phyloP scores from a whole-genome alignment of 192 early-diverging fungal genomes.

The Dissophora ornata region DNA sequence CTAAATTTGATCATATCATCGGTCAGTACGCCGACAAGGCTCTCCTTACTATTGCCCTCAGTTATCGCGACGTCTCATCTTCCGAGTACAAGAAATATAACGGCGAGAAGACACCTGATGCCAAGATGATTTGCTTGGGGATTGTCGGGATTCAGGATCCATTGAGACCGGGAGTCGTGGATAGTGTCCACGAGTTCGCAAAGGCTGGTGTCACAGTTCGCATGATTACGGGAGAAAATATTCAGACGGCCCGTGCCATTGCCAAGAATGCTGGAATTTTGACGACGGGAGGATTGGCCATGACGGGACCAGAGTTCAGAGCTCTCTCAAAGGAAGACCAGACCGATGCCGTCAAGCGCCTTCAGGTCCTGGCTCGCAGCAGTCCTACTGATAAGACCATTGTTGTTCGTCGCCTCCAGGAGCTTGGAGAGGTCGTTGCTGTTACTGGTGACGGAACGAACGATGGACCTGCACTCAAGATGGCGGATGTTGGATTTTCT shows the following conservation, averaged over 20 bases:
- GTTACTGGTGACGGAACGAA: slow-evolving; percentile 88
- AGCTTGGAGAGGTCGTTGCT: slow-evolving; percentile 73
- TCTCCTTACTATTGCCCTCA: slow-evolving; percentile 81
- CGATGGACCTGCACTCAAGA: slow-evolving; percentile 87
- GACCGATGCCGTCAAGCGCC: slow-evolving; percentile 68
- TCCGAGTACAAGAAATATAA: slow-evolving; percentile 58
- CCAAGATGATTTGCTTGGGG: slow-evolving; percentile 70
- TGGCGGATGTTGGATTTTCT: slow-evolving; percentile 90
- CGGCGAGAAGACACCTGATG: slow-evolving; percentile 64
- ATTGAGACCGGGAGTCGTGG: slow-evolving; percentile 78
- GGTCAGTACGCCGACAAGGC: slow-evolving; percentile 70
- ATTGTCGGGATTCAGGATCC: slow-evolving; percentile 92
- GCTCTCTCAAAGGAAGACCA: slow-evolving; percentile 70
- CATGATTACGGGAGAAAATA: slow-evolving; percentile 89
- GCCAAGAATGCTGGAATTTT: slow-evolving; percentile 88
- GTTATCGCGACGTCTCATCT: slow-evolving; percentile 67
- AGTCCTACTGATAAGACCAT: slow-evolving; percentile 91
- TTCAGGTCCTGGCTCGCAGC: slow-evolving; percentile 88
- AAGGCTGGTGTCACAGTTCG: slow-evolving; percentile 87
- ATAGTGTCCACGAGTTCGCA: slow-evolving; percentile 80
- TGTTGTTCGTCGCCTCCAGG: slow-evolving; percentile 79
- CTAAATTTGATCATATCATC: slow-evolving; percentile 62
- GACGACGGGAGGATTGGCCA: slow-evolving; percentile 75
- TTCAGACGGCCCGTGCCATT: slow-evolving; percentile 90
- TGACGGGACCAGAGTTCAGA: slow-evolving; percentile 86